Percentiles rank a stretch among this genome's conserved stretches.
Evolutionary conservation across 306 rosid species (phyloP).

Genomic region (Vigna nakashimae): DNA sequence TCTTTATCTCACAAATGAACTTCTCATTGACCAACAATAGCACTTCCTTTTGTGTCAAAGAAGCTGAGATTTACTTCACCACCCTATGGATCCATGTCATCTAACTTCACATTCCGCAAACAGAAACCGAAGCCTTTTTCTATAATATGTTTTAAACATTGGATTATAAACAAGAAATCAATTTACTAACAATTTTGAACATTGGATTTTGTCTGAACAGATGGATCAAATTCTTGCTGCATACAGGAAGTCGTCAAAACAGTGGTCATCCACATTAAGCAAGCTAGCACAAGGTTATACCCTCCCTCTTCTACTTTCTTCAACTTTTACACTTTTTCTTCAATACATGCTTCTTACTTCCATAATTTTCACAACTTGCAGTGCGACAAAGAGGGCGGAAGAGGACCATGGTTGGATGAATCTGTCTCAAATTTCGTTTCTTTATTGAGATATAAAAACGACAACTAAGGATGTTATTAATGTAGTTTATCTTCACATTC

Average conservation of each 20-base stretch:
- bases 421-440: conserved; percentile 31
- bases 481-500: conserved; percentile 24
- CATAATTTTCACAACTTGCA: conserved; percentile 46
- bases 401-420: conserved; percentile 94
- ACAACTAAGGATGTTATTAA: conserved; percentile 9
- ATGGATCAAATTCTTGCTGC: conserved; percentile 67
- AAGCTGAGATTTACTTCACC: neutral
- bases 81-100: neutral
- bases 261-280: conserved; percentile 81
- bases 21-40: neutral
- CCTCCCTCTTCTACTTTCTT: conserved; percentile 34
- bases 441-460: conserved; percentile 4
- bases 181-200: conserved; percentile 31
- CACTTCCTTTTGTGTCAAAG: neutral
- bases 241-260: conserved; percentile 85
- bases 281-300: conserved; percentile 56
- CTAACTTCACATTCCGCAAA: neutral
- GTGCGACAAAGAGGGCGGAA: conserved; percentile 92
- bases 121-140: neutral
- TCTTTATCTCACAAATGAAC: neutral
- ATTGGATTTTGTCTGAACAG: conserved; percentile 23
- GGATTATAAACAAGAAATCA: neutral
- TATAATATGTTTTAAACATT: neutral
- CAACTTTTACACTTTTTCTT: conserved; percentile 12
- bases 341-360: conserved; percentile 1